Percentiles rank a stretch among this genome's conserved stretches.
Conservation (phyloP, 1,284 basidiomycete genomes). For the Apiotrichum porosum region DNA sequence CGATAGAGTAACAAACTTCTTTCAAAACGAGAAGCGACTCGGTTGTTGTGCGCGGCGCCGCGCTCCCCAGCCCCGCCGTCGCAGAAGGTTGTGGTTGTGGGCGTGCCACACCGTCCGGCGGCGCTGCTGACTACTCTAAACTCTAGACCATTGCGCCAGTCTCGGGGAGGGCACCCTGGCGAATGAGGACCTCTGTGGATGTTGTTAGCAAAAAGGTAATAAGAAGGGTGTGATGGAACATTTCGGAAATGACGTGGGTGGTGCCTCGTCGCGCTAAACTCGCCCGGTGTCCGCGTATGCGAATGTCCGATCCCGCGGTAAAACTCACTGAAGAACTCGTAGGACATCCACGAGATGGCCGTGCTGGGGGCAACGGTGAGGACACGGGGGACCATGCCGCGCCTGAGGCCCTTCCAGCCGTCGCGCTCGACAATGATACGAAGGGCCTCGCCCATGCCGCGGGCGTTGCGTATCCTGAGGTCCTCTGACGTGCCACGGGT, state of each 20-base stretch:
- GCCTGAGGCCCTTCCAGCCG: conserved; percentile 75
- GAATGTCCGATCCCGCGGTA: no score
- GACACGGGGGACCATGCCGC: conserved; percentile 86
- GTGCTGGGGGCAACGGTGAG: conserved; percentile 96
- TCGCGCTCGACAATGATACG: conserved; percentile 81
- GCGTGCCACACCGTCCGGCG: no score
- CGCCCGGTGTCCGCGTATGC: neutral
- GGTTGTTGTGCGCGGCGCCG: no score
- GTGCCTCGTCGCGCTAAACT: no score
- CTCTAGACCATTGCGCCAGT: conserved; percentile 21
- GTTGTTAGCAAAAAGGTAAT: conserved; percentile 6
- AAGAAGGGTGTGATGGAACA: neutral
- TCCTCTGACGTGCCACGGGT: conserved; percentile 83
- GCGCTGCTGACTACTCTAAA: no score
- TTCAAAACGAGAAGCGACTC: no score
- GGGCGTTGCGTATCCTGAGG: conserved; percentile 72
- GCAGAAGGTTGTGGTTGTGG: no score
- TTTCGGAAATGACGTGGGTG: neutral
- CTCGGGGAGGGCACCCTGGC: conserved; percentile 41
- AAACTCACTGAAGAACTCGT: conserved; percentile 89
- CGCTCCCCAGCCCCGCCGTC: no score
- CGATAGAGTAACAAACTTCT: no score
- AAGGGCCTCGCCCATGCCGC: conserved; percentile 83
- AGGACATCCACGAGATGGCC: conserved; percentile 94
- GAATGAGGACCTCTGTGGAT: conserved; percentile 41